Conservation (phyloP, 352 stramenopile species). For the Sclerospora graminicola region DNA sequence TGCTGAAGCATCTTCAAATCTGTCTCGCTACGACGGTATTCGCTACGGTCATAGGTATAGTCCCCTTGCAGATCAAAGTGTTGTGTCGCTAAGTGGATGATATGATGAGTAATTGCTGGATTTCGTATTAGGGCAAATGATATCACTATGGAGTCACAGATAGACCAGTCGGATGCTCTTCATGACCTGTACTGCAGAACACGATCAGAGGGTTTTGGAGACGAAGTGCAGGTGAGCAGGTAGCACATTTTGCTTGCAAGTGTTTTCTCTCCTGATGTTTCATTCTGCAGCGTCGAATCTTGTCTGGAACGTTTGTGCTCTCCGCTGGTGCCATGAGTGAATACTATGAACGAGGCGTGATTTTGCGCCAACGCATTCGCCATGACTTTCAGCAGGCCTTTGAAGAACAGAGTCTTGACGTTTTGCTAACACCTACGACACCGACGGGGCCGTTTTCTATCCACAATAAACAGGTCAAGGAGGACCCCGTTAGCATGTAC, state of each 20-base stretch:
- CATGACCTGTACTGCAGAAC: constrained; percentile 84
- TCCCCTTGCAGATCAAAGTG: background rate
- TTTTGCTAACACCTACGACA: constrained; percentile 82
- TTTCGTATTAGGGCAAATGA: constrained; percentile 37
- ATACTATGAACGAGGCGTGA: constrained; percentile 85
- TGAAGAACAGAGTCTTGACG: constrained; percentile 51
- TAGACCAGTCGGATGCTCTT: constrained; percentile 66
- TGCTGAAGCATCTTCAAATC: constrained; percentile 96
- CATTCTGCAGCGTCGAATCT: constrained; percentile 59
- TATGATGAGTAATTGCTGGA: background rate
- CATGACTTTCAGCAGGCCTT: constrained; percentile 62
- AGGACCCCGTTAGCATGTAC: constrained; percentile 79
- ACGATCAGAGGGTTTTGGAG: constrained; percentile 83
- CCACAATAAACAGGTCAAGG: constrained; percentile 37
- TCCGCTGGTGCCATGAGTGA: constrained; percentile 79
- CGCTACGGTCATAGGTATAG: constrained; percentile 75
- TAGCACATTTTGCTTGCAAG: background rate
- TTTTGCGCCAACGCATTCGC: constrained; percentile 69
- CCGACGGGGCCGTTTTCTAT: constrained; percentile 72
- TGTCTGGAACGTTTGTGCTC: constrained; percentile 87
- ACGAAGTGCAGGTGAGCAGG: constrained; percentile 77
- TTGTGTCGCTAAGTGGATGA: background rate
- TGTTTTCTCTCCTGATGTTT: background rate
- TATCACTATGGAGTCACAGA: constrained; percentile 30
- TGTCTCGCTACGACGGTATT: constrained; percentile 96